Evolutionary conservation across 495 filamentous ascomycete genomes (phyloP).

Genomic region (Pyronema domesticum): DNA sequence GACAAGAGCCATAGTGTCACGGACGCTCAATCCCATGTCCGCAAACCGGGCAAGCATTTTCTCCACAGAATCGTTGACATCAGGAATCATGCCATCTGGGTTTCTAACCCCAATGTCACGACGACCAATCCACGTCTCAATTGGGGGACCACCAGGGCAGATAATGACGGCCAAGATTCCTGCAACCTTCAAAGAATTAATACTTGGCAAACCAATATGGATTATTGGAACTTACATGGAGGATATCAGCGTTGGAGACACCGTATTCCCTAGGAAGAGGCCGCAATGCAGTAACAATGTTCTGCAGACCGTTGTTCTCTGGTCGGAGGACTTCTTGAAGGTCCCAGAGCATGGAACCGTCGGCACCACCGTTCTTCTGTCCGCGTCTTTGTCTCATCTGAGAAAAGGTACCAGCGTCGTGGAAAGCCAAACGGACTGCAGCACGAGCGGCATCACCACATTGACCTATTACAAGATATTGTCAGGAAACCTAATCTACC

Average conservation of each 20-base stretch:
- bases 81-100: constrained; percentile 19
- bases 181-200: constrained; percentile 10
- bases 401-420: constrained; percentile 4
- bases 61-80: constrained; percentile 14
- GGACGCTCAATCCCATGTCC: constrained; percentile 22
- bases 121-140: constrained; percentile 21
- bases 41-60: constrained; percentile 17
- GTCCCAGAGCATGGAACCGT: constrained; percentile 21
- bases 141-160: constrained; percentile 21
- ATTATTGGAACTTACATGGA: constrained; percentile 3
- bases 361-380: constrained; percentile 14
- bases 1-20: constrained; percentile 21
- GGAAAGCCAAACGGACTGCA: not conserved
- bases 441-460: constrained; percentile 1
- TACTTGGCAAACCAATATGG: not conserved
- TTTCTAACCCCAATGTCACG: constrained; percentile 9
- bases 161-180: constrained; percentile 21
- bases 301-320: constrained; percentile 24
- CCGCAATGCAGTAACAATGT: constrained; percentile 12
- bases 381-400: not conserved
- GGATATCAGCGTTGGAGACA: constrained; percentile 20
- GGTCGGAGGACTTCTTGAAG: constrained; percentile 11
- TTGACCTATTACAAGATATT: not conserved
- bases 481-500: not conserved
- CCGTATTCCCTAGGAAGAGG: constrained; percentile 6